Evolutionary conservation across 2,329 filamentous ascomycete genomes (phyloP).

Genomic region (Scedosporium apiospermum): DNA sequence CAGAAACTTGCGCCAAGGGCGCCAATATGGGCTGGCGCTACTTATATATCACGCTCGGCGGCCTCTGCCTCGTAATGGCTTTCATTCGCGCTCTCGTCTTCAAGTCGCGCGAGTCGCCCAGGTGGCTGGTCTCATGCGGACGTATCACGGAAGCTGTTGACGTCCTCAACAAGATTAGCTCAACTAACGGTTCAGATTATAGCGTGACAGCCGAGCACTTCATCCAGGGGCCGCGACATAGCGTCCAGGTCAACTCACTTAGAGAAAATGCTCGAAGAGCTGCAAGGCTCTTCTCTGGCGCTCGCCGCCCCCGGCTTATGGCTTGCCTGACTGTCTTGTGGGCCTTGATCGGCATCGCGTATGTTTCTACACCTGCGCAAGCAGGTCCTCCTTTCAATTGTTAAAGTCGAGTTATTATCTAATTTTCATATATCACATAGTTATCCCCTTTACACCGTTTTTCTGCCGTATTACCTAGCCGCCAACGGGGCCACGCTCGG

Average conservation of each 20-base stretch:
- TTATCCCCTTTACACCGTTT: constrained; percentile 32
- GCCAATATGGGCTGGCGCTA: constrained; percentile 43
- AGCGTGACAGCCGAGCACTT: constrained; percentile 22
- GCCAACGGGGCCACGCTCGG: constrained; percentile 22
- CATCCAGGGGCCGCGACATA: not conserved
- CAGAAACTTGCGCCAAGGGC: constrained; percentile 22
- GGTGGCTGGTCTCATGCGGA: constrained; percentile 32
- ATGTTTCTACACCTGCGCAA: constrained; percentile 11
- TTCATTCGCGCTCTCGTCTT: constrained; percentile 35
- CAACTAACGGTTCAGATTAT: constrained; percentile 24
- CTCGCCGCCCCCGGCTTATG: constrained; percentile 22
- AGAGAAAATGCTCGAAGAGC: constrained; percentile 15
- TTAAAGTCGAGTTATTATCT: not conserved
- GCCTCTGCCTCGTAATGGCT: constrained; percentile 30
- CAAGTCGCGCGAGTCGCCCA: constrained; percentile 34
- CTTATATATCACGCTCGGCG: constrained; percentile 33
- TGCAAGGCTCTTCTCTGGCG: constrained; percentile 20
- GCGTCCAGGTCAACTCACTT: not conserved
- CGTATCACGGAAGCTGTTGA: constrained; percentile 35
- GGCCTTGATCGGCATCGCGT: constrained; percentile 35
- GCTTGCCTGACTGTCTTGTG: constrained; percentile 29
- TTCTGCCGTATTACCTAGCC: constrained; percentile 35
- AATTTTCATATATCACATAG: not conserved
- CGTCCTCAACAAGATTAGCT: constrained; percentile 35
- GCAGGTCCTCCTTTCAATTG: too few relatives aligned